Evolutionary conservation across 208 protist genomes (phyloP), one percentile per base, ranked within the genome.

Genomic region (Leishmania martiniquensis): DNA sequence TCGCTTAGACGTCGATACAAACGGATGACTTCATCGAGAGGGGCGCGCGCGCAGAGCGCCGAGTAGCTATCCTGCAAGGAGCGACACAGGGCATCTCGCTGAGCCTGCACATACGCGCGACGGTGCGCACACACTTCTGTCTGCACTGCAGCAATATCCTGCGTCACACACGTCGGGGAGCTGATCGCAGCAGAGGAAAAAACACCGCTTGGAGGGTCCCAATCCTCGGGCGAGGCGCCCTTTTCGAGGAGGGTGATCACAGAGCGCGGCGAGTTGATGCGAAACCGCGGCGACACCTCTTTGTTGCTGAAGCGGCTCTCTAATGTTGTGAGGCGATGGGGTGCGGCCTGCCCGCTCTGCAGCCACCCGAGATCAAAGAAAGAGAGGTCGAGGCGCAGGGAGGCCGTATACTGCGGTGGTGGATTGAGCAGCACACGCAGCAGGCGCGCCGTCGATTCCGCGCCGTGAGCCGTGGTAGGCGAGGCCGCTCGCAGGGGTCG

Each of bases 251-350:
- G 42, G 62, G 93, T 87, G 39, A 97, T 74, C 54, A 80, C 89
- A 54, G 94, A 96, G 37, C 94, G 94, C 2, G 94, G 94, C 20
- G 94, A 97, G 82, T 87, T 96, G 52, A 97, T 65, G 75, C 69
- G 52, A 37, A 54, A 39, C 72, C n/a, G 52, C 22, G 25, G 20
- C 47, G 45, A 65, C 59, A 45, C 42, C 6, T 52, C 17, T 5
- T 60, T 57, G 44, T 72, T 80, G 51, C 17, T 75, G 42, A 52
- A 65, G 72, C 63, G 71, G 59, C 69, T 77, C 10, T 47, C 37
- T 52, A 86, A 39, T 32, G 55, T 81, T 10, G 65, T 76, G 12
- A 95, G 70, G 45, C 66, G 63, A 6, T 49, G 66, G 3, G 93
- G 93, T 10, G 70, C 77, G 3, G 60, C n/a, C 25, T 87, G 80